phyloP scores from a whole-genome alignment of 441 rosid species.

The Pelargonium fulgidum region DNA sequence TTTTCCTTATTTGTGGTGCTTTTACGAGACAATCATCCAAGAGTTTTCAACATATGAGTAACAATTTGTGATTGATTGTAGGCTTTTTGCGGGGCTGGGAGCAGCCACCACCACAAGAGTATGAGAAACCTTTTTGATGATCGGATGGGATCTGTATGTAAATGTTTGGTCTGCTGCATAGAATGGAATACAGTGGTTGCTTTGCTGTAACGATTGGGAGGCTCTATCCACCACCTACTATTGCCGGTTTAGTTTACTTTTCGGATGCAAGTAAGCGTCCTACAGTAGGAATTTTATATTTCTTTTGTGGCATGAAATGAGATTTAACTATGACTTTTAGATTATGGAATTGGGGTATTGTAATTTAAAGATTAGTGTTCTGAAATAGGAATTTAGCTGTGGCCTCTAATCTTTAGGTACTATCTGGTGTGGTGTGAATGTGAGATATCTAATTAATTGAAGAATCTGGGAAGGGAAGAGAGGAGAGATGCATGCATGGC shows the following conservation, averaged over 20 bases:
- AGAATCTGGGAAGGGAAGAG: too few species aligned
- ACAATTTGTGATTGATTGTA: constrained; percentile 21
- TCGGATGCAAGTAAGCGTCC: not conserved
- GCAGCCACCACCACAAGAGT: constrained; percentile 62
- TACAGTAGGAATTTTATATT: not conserved
- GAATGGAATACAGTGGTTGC: too few species aligned
- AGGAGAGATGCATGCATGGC: too few species aligned
- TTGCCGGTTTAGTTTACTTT: not conserved
- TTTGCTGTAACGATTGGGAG: not conserved
- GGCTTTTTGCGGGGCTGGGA: constrained; percentile 88
- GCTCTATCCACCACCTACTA: not conserved
- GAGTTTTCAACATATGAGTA: constrained; percentile 4
- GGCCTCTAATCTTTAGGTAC: too few species aligned
- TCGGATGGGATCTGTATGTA: not conserved
- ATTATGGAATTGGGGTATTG: too few species aligned
- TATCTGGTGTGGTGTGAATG: too few species aligned
- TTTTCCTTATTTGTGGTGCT: not conserved
- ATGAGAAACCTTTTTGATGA: constrained; percentile 75
- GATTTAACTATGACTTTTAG: too few species aligned
- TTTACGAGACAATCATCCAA: not conserved
- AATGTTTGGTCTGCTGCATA: not conserved
- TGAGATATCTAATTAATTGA: too few species aligned
- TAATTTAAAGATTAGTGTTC: too few species aligned
- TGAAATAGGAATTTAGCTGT: too few species aligned
- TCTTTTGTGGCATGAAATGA: too few species aligned